Evolutionary conservation across 192 early-diverging fungal species (phyloP).

Genomic region (Spizellomyces sp.): DNA sequence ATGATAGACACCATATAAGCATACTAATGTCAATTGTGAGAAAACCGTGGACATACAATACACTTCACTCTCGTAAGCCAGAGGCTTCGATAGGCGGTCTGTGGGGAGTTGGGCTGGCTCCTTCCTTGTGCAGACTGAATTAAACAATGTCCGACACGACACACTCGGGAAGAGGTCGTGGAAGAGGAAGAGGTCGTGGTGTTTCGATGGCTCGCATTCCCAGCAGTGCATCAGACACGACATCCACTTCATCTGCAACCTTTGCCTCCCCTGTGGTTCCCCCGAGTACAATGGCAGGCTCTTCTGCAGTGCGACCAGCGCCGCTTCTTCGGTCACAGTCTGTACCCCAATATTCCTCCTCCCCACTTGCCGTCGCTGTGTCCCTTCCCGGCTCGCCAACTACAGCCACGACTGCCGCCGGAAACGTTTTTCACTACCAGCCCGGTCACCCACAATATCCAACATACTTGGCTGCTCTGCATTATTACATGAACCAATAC

Average conservation of each 20-base stretch:
- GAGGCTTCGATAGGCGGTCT: too few relatives aligned
- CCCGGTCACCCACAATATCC: conserved; percentile 31
- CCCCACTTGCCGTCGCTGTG: not conserved
- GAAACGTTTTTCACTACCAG: not conserved
- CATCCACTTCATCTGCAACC: not conserved
- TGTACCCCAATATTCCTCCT: not conserved
- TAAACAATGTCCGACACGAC: too few relatives aligned
- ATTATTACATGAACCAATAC: conserved; percentile 28
- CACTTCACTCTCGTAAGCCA: too few relatives aligned
- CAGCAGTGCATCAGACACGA: conserved; percentile 2
- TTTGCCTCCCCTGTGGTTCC: not conserved
- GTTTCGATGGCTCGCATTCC: not conserved
- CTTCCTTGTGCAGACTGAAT: too few relatives aligned
- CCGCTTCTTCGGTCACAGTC: not conserved
- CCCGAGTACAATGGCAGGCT: not conserved
- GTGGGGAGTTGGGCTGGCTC: too few relatives aligned
- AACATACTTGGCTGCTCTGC: conserved; percentile 20
- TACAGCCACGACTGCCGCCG: not conserved
- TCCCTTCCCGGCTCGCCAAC: not conserved
- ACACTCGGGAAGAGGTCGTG: conserved; percentile 5
- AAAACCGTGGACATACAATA: too few relatives aligned
- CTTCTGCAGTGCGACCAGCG: not conserved
- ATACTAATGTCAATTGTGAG: too few relatives aligned
- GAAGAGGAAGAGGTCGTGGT: conserved; percentile 1
- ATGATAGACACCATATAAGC: too few relatives aligned